Conservation (phyloP, 2,329 filamentous ascomycete genomes). For the Calycina herbarum region DNA sequence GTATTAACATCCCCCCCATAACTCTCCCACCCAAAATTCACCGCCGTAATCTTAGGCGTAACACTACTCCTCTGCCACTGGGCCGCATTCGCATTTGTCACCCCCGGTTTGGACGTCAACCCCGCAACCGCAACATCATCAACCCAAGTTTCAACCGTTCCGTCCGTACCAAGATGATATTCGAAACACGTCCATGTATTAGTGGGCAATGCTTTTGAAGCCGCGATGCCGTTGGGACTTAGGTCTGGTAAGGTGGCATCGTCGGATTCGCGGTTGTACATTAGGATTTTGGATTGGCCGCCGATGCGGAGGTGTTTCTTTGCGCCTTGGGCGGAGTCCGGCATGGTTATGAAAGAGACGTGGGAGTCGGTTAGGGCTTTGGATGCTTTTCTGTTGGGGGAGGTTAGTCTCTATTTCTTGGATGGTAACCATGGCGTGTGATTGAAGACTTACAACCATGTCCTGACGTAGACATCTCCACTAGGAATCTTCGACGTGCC, state of each 20-base stretch:
- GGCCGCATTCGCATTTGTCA: constrained; percentile 49
- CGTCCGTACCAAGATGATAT: constrained; percentile 59
- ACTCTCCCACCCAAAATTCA: constrained; percentile 65
- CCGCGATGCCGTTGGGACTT: constrained; percentile 57
- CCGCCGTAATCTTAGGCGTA: constrained; percentile 53
- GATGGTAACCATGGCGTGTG: neutral
- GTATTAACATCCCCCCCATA: constrained; percentile 62
- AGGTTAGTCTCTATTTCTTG: constrained; percentile 27
- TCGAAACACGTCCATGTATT: constrained; percentile 60
- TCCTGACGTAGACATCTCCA: constrained; percentile 58
- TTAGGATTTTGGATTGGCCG: constrained; percentile 59
- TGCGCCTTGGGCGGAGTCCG: constrained; percentile 54
- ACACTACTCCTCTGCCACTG: constrained; percentile 52
- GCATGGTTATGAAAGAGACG: constrained; percentile 65
- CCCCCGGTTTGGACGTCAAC: constrained; percentile 45
- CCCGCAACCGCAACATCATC: constrained; percentile 52
- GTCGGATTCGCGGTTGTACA: constrained; percentile 65
- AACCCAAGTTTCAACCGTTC: constrained; percentile 61
- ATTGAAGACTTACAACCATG: constrained; percentile 48
- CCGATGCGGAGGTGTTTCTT: constrained; percentile 63
- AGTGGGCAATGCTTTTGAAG: constrained; percentile 52
- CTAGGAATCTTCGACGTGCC: constrained; percentile 56
- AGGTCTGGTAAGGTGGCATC: constrained; percentile 63
- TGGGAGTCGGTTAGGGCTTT: constrained; percentile 59
- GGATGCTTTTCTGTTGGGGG: constrained; percentile 49